Base-by-base conservation (phyloP, 2,329 filamentous ascomycete genomes). In the Colletotrichum brevisporum region DNA sequence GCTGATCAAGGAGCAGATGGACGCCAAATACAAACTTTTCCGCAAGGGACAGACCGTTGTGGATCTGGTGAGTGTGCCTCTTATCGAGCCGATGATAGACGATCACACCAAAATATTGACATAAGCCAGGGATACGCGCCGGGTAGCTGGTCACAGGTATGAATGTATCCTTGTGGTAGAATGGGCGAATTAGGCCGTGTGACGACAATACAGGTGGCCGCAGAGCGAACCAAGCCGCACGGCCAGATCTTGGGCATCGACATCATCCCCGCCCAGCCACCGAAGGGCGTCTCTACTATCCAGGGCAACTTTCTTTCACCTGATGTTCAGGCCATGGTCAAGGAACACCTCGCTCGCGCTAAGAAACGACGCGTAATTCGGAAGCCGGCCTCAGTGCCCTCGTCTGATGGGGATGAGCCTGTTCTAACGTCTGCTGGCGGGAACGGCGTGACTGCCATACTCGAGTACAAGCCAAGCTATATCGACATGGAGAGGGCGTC, bases 161-260 rank as follows among this genome's bases (percentile, higher is more conserved):
- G 77, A 57, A 27, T 16, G 13, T 3, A 4, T 36, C 15, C 52
- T 27, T 18, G 41, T 39, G 5, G 6, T 31, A 10, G 24, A 16
- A 16, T 31, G 12, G n/a, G 16, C n/a, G 24, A 18, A 27, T 52
- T 41, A 43, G 43, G 13, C 65, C 24, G 61, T 69, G n/a, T 70
- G 43, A 63, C 31, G 41, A 43, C 27, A 39, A 53, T 68, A 41
- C 76, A 97, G 90, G 94, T 98, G 43, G 96, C 96, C 18, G 83
- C 92, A 41, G 92, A 94, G 70, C 88, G 90, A 60, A 97, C 94
- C 5, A 86, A 88, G 70, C 95, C 95, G 0, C 82, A 88, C 53
- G 94, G 95, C 9, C 89, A 92, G 51, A 91, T 99, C 13, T 84
- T 99, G 31, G 97, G 96, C 12, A 95, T 99, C 75, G 96, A 99